Base-by-base conservation (phyloP, 1,284 basidiomycete genomes). In the Cutaneotrichosporon dermatis region DNA sequence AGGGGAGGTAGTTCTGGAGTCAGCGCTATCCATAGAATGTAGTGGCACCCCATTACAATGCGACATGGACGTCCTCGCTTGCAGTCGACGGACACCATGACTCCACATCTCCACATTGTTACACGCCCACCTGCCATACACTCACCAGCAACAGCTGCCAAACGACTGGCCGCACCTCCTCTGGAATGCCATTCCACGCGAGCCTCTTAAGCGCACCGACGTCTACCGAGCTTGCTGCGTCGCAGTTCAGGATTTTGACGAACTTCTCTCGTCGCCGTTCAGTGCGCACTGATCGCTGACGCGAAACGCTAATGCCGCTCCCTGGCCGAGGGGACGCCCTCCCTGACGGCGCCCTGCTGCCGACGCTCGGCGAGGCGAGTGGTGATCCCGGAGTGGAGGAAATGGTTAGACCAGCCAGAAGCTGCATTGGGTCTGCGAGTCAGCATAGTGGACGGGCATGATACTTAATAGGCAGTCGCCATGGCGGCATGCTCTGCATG, bases 161-260 rank as follows among this genome's bases (percentile, higher is more conserved):
- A 11, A 89, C 90, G 69, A 96, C 84, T 0, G 94, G 91, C 44
- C 96, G 84, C 25, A 99, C 82, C 69, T 93, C 90, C 51, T 79
- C 76, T 1, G 96, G 95, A 15, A 98, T 88, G 13, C 96, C 96
- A 52, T 88, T 88, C 95, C 95, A 99, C n/a, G 93, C 88, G 37
- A 97, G 83, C 68, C 90, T 89, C 49, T 92, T 83, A 61, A 99
- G 82, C 74, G 90, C 88, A 65, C 65, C 57, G 41, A 55, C 16
- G 63, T 76, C 68, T 12, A 73, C 67, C 4, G 45, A 42, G 4
- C 69, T 69, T 7, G 62, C 66, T 37, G 65, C 67, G 57, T 73
- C 69, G 34, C 69, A 67, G 5, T 57, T 59, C 7, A 79, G 63
- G 3, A 72, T 69, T 48, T 70, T 74, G 1, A 67, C 69, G 54